Evolutionary conservation across 352 stramenopile genomes (phyloP).

Genomic region (Pythium monospermum): DNA sequence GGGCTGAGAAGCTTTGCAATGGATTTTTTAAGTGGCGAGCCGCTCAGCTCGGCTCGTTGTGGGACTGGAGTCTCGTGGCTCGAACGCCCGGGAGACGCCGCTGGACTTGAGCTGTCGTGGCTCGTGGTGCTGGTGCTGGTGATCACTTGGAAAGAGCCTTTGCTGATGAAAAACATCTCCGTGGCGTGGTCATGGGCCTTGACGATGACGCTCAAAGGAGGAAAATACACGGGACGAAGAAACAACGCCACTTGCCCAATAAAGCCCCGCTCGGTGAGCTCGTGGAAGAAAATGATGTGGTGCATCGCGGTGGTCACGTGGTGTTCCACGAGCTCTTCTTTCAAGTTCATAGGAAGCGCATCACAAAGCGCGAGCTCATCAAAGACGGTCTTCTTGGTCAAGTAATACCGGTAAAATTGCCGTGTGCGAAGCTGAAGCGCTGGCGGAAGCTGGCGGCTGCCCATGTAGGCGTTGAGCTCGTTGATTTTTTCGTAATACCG

Average conservation of each 20-base stretch:
- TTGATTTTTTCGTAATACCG: constrained; percentile 49
- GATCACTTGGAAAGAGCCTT: constrained; percentile 11
- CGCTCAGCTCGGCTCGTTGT: no score
- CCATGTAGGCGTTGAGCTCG: constrained; percentile 51
- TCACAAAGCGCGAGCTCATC: constrained; percentile 26
- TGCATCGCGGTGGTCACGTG: constrained; percentile 18
- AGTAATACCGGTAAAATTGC: constrained; percentile 31
- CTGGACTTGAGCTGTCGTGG: neutral
- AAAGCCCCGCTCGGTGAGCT: constrained; percentile 11
- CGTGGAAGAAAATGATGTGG: constrained; percentile 15
- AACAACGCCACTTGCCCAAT: constrained; percentile 13
- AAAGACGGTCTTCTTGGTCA: constrained; percentile 33
- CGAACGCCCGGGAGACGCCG: no score
- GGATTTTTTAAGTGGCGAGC: neutral
- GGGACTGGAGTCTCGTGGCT: neutral
- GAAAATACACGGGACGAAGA: constrained; percentile 15
- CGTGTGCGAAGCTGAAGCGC: constrained; percentile 30
- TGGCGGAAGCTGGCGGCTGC: constrained; percentile 34
- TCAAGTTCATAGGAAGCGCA: constrained; percentile 12
- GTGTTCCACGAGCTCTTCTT: constrained; percentile 17
- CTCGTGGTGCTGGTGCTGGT: neutral
- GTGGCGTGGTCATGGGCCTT: constrained; percentile 4
- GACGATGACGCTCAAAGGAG: constrained; percentile 8
- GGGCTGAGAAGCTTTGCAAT: constrained; percentile 4
- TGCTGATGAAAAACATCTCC: constrained; percentile 21